A percentile compares a stretch with the other conserved stretches of the same genome.
Conservation (phyloP, 1,284 basidiomycete genomes). For the Singerocomus inundabilis region DNA sequence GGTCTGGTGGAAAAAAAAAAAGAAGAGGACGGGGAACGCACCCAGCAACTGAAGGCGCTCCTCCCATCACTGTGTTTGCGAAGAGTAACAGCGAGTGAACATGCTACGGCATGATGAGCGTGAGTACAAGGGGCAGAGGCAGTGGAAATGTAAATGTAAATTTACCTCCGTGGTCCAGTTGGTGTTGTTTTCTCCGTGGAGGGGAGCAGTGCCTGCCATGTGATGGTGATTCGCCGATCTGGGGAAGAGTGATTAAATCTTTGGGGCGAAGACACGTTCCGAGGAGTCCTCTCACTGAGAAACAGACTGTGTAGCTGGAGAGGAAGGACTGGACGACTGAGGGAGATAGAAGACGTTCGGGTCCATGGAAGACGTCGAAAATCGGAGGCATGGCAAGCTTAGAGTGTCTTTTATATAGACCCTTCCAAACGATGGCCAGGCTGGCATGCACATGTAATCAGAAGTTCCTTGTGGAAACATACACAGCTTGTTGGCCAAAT, state of each 20-base stretch:
- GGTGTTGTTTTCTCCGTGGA: neutral
- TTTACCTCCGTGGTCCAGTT: slow-evolving; percentile 9
- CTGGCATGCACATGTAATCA: neutral
- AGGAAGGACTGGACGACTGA: rapidly evolving
- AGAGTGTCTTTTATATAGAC: slow-evolving; percentile 1
- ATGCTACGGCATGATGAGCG: slow-evolving; percentile 10
- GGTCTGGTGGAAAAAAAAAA: no score
- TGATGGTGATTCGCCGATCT: neutral
- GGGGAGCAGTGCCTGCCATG: rapidly evolving
- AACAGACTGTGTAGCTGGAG: rapidly evolving
- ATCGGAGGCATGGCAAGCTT: neutral
- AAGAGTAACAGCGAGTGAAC: neutral
- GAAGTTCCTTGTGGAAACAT: slow-evolving; percentile 3
- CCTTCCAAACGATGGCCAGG: slow-evolving; percentile 16
- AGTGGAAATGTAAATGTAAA: neutral
- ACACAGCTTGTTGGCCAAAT: neutral
- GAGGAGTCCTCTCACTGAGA: neutral
- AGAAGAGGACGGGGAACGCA: neutral
- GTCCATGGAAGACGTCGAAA: neutral
- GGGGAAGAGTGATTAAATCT: neutral
- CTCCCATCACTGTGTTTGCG: neutral
- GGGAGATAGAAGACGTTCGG: rapidly evolving
- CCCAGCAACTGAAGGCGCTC: neutral
- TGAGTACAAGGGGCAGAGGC: no score
- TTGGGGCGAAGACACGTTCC: neutral